Base-by-base conservation (phyloP, 345 rosid species). In the Populus pruinosa region DNA sequence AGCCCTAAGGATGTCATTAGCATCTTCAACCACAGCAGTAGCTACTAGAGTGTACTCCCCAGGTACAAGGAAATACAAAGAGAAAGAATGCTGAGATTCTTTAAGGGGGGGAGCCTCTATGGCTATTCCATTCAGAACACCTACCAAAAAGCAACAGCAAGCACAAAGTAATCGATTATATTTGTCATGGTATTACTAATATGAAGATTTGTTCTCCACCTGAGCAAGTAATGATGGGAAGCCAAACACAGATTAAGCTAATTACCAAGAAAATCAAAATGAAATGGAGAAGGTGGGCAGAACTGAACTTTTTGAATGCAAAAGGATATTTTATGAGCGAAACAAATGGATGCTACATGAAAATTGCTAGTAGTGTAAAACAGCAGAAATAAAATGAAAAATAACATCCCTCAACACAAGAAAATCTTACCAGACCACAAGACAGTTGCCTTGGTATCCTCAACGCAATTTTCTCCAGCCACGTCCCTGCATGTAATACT, bases 1-100 rank as follows among this genome's bases (percentile, higher is more conserved):
- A 71, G 96, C 89, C 83, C 99, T 85, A 53, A 96, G 92, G 70
- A 94, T 83, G 69, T 91, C 93, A 80, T 89, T 94, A 11, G 98
- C 92, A 75, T 91, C 92, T 78, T 91, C 96, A 5, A 96, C 90
- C 29, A 94, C 91, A 11, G 97, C 98, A 20, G 97, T 93, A 43
- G 97, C 95, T 43, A 88, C 88, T 82, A 96, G 76, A 2, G 97
- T 90, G 85, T 94, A 96, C 84, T 94, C 98, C 69, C 99, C 99
- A 0, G 98, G 99, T 21, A 94, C 96, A 63, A 94, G 96, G 80
- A 94, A 91, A 84, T 92, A 89, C 31, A 96, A 85, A 7, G 98
- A 89, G 87, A 96, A 96, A 43, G 87, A 21, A 76, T 92, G 98
- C 79, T 83, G 89, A 21, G 85, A 69, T 87, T 94, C 98, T 85